Conservation (phyloP, 805 yeast species). For the Pichia eremophila region DNA sequence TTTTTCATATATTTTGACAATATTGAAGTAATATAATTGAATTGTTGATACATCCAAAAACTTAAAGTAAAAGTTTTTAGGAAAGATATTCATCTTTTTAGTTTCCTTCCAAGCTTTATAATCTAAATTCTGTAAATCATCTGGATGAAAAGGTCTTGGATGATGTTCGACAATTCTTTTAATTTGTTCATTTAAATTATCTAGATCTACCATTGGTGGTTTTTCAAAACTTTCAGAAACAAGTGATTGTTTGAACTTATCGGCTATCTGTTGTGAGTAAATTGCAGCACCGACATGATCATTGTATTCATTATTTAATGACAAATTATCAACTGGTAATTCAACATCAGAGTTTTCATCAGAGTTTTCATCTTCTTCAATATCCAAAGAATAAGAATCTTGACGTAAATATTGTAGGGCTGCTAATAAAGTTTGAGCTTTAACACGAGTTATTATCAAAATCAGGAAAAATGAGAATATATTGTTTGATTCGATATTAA, state of each 20-base stretch:
- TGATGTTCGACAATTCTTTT: slow-evolving; percentile 24
- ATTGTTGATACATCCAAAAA: slow-evolving; percentile 43
- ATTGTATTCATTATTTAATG: neutral
- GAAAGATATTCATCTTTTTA: slow-evolving; percentile 16
- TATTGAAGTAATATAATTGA: slow-evolving; percentile 46
- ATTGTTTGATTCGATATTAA: slow-evolving; percentile 4
- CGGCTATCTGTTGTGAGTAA: neutral
- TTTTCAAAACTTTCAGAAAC: slow-evolving; percentile 10
- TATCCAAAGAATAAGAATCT: slow-evolving; percentile 4
- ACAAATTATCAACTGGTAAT: neutral
- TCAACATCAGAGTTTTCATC: neutral
- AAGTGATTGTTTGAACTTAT: slow-evolving; percentile 4
- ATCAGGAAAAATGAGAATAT: slow-evolving; percentile 7
- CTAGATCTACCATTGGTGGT: slow-evolving; percentile 22
- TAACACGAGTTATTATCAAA: slow-evolving; percentile 6
- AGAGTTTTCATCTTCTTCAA: neutral
- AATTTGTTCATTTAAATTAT: slow-evolving; percentile 16
- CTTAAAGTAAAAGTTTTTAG: slow-evolving; percentile 37
- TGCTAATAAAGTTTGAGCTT: slow-evolving; percentile 13
- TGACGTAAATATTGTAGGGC: slow-evolving; percentile 9
- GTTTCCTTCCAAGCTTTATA: slow-evolving; percentile 34
- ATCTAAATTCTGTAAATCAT: slow-evolving; percentile 36
- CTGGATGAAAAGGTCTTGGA: slow-evolving; percentile 27
- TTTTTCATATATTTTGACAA: slow-evolving; percentile 27
- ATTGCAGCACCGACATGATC: neutral